Evolutionary conservation across 768 basidiomycete genomes (phyloP), one percentile per base, ranked within the genome.

Genomic region (Suillus brevipes): DNA sequence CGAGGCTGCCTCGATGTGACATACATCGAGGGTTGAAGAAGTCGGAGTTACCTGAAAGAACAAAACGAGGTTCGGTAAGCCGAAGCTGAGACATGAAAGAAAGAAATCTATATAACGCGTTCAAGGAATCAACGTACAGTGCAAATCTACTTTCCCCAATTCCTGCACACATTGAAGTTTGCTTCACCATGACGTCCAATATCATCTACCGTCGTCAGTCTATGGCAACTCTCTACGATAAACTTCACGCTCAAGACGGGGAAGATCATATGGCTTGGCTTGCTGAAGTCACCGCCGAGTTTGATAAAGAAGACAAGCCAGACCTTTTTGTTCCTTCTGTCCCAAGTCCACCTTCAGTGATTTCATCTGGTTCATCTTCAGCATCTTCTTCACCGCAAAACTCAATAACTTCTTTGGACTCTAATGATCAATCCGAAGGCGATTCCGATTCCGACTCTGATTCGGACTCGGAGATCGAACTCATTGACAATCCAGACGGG

Each of bases 31-130:
- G 75, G 75, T 69, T 70, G 65, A 68, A 61, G 18, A 4, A 31
- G 77, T 76, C 75, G 75, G 75, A 76, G 77, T 76, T 76, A 76
- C 67, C 71, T 76, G 71, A 78, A 76, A 77, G 71, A 76, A 78
- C 73, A 75, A 78, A 77, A 76, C 78, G 77, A 77, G 75, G 75
- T 74, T 78, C 77, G 77, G 75, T 76, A 78, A 75, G 75, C 74
- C 66, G 71, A 75, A 74, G 69, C 71, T 75, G 72, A 78, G 74
- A 72, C 75, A 76, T 76, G 75, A 78, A 76, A 77, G 75, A 77
- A 78, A 76, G 67, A 68, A 68, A 75, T 71, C 72, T 76, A 76
- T 76, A 75, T 77, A 78, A 70, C 66, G 20, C 34, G 53, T 55
- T 3, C 45, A 38, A 55, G 34, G 34, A 36, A 8, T 36, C 6